A percentile compares a stretch with the other conserved stretches of the same genome.
Evolutionary conservation across 257 asterid genomes (phyloP).

Genomic region (Coffea canephora): DNA sequence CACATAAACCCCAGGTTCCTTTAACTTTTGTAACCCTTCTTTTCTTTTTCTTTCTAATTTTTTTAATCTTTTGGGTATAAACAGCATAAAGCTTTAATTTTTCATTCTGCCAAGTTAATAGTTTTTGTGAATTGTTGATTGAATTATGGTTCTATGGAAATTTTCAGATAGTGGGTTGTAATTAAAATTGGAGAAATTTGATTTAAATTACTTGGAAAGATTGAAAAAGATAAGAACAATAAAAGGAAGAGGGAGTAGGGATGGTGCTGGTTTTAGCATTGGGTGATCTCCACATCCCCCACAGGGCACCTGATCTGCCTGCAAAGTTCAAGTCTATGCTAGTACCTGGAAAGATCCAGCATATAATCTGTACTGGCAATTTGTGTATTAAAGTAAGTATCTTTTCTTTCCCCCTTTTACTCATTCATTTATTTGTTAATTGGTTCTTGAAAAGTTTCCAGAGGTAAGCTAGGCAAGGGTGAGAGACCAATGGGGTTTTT

Average conservation of each 20-base stretch:
- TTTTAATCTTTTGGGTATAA: not conserved
- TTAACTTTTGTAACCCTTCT: not conserved
- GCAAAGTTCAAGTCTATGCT: conserved; percentile 96
- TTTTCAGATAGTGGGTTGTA: conserved; percentile 22
- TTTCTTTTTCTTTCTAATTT: not conserved
- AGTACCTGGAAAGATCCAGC: conserved; percentile 98
- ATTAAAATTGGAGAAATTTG: conserved; percentile 15
- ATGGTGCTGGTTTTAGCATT: conserved; percentile 92
- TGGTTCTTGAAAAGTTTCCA: too few species aligned
- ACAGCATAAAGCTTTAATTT: not conserved
- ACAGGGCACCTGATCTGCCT: conserved; percentile 92
- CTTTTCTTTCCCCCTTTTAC: not conserved
- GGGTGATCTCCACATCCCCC: conserved; percentile 95
- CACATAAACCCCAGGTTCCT: conserved; percentile 3
- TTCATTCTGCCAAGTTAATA: not conserved
- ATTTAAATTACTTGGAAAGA: conserved; percentile 12
- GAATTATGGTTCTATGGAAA: not conserved
- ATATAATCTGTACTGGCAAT: conserved; percentile 86
- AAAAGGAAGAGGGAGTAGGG: conserved; percentile 35
- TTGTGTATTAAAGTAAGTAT: conserved; percentile 56
- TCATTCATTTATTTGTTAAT: not conserved
- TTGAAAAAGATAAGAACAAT: not conserved
- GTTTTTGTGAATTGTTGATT: not conserved
- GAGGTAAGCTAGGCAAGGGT: too few species aligned
- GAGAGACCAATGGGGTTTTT: too few species aligned